phyloP scores from a whole-genome alignment of 306 rosid species.

The Gastrolobium villosum region DNA sequence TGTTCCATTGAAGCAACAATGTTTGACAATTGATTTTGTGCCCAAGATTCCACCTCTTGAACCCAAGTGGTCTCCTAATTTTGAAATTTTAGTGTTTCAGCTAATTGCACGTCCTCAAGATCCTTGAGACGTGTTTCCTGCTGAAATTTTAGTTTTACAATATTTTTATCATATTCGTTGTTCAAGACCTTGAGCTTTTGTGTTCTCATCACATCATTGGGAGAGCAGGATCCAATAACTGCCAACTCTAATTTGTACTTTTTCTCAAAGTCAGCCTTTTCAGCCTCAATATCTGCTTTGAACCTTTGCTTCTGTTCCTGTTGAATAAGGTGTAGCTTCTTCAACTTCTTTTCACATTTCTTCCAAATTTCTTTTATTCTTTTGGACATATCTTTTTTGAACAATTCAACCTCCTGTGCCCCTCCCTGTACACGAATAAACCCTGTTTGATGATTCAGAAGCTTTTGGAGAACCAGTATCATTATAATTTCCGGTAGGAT shows the following conservation, averaged over 20 bases:
- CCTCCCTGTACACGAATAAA: conserved; percentile 37
- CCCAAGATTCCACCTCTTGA: conserved; percentile 69
- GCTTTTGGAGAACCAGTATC: conserved; percentile 50
- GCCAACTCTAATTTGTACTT: conserved; percentile 51
- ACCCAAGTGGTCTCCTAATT: conserved; percentile 58
- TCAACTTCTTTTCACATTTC: conserved; percentile 51
- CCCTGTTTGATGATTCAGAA: conserved; percentile 46
- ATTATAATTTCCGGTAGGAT: too few relatives aligned
- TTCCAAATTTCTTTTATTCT: too few relatives aligned
- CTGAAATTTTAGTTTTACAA: conserved; percentile 50
- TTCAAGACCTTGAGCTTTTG: conserved; percentile 60
- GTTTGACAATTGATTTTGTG: conserved; percentile 55
- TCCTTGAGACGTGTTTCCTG: conserved; percentile 54
- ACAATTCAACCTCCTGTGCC: conserved; percentile 50
- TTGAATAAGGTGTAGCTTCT: conserved; percentile 59
- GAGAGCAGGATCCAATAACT: conserved; percentile 53
- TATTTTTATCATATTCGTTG: conserved; percentile 44
- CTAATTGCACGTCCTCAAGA: conserved; percentile 58
- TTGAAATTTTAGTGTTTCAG: conserved; percentile 51
- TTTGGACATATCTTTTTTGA: conserved; percentile 55
- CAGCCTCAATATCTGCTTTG: conserved; percentile 30
- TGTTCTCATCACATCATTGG: conserved; percentile 53
- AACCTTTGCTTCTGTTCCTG: conserved; percentile 44
- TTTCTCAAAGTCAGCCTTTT: conserved; percentile 52
- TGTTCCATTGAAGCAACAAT: conserved; percentile 43